Percentiles rank a stretch among this genome's conserved stretches.
These are phyloP conservation scores for Postia placenta DNA, from an alignment of 768 basidiomycete genomes.

Conservation along the genomic window DNA sequence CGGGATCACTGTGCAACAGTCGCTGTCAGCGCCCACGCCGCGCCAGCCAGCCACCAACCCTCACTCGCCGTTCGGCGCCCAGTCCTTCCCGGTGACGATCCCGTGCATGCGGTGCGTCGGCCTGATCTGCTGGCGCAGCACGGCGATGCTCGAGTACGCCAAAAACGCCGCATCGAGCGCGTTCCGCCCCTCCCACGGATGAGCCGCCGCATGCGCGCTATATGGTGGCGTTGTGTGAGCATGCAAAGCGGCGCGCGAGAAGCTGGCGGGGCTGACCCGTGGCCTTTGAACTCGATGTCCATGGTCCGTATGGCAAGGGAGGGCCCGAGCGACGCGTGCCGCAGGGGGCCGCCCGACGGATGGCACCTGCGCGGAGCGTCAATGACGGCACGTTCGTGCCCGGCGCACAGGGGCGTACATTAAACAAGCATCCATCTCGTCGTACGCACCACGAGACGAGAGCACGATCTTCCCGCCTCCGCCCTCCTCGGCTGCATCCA, in stretches of 20 bases:
- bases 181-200: constrained; percentile 84
- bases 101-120: constrained; percentile 79
- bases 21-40: background rate
- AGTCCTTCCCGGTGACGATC: constrained; percentile 61
- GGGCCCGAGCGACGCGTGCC: constrained; percentile 44
- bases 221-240: no score
- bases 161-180: constrained; percentile 86
- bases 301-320: constrained; percentile 64
- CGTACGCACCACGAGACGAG: constrained; percentile 69
- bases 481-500: constrained; percentile 55
- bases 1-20: constrained; percentile 57
- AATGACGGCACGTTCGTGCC: background rate
- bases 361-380: constrained; percentile 53
- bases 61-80: constrained; percentile 59
- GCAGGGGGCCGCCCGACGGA: constrained; percentile 49
- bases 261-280: constrained; percentile 40
- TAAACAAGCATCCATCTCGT: constrained; percentile 75
- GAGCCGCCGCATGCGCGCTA: constrained; percentile 71
- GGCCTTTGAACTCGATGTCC: constrained; percentile 68
- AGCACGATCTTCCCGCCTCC: constrained; percentile 75
- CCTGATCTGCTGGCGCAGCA: constrained; percentile 81
- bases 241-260: constrained; percentile 1
- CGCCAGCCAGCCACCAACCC: background rate
- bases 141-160: constrained; percentile 73
- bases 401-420: constrained; percentile 40